Base-by-base conservation (phyloP, 345 rosid species). In the Euphorbia peplus region DNA sequence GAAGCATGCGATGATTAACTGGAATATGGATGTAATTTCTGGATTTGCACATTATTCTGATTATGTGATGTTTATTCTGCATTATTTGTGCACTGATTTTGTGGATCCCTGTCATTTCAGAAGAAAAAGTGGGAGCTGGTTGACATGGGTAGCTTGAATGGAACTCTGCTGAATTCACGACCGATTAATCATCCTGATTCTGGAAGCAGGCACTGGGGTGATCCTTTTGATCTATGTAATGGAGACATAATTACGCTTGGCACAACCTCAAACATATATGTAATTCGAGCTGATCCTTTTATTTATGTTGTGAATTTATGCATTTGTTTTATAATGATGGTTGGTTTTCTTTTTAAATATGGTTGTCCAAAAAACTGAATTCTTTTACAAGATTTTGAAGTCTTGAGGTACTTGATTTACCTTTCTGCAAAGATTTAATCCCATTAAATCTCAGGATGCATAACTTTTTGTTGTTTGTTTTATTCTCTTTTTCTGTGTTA, bases 81-180 rank as follows among this genome's bases (percentile, higher is more conserved):
- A 37, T 64, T 8, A 6, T 32, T 32, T 32, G 32, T 66, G 55
- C 70, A 46, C 55, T 79, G 57, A 64, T 57, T 67, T 70, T 22
- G 62, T 26, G 6, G 26, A 16, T 35, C 9, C 69, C 39, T 71
- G 37, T 79, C 75, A 62, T 86, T 81, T 78, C 83, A 95, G 99
- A 95, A 81, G 74, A 69, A 80, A 68, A 95, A 84, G 73, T 95
- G 99, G 99, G 99, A 95, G 84, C 83, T 95, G 73, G 78, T 88
- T 50, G 99, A 95, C 82, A 82, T 87, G 92, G 99, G 99, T 71
- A 92, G 99, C 84, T 79, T 95, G 71, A 95, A 95, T 74, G 98
- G 98, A 75, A 95, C 99, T n/a, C 85, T 87, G 18, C 67, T 92
- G 83, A 95, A 95, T 78, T 86, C 90, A 64, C 84, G 54, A 68